Conservation (phyloP, 306 rosid species). For the Arachis hypogaea region DNA sequence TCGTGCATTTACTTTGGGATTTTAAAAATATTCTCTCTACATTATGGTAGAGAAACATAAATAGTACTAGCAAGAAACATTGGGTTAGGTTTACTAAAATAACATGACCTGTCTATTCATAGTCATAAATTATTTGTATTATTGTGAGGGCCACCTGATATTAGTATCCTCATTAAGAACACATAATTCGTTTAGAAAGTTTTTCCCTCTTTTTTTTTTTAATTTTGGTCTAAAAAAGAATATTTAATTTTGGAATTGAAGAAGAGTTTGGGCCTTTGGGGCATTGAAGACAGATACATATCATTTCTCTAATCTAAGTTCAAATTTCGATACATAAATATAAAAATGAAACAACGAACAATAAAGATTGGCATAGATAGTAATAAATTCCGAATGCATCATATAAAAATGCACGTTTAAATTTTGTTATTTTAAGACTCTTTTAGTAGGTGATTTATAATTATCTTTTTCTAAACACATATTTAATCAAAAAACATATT, state of each 20-base stretch:
- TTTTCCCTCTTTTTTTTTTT: background rate
- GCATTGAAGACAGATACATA: slow-evolving; percentile 4
- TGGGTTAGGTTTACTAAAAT: slow-evolving; percentile 40
- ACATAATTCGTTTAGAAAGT: background rate
- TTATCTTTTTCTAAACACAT: too few relatives aligned
- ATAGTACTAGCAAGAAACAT: slow-evolving; percentile 34
- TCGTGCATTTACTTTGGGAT: slow-evolving; percentile 58
- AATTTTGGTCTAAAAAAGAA: too few relatives aligned
- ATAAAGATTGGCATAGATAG: too few relatives aligned
- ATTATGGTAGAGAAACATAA: slow-evolving; percentile 32
- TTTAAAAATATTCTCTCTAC: slow-evolving; percentile 48
- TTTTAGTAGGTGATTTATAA: too few relatives aligned
- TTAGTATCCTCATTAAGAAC: slow-evolving; percentile 30
- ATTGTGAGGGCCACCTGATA: slow-evolving; percentile 40
- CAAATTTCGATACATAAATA: slow-evolving; percentile 19
- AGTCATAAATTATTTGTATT: slow-evolving; percentile 19
- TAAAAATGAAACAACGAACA: background rate
- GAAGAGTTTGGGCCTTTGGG: background rate
- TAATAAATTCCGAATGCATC: too few relatives aligned
- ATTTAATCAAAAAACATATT: too few relatives aligned
- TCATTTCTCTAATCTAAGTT: slow-evolving; percentile 10
- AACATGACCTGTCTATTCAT: slow-evolving; percentile 45
- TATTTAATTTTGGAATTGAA: background rate
- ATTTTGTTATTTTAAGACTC: too few relatives aligned
- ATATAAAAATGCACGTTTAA: too few relatives aligned